Percentiles rank a stretch among this genome's conserved stretches.
These are phyloP conservation scores for Rubia peregrina DNA, from an alignment of 305 asterid genomes.

Conservation along the genomic window DNA sequence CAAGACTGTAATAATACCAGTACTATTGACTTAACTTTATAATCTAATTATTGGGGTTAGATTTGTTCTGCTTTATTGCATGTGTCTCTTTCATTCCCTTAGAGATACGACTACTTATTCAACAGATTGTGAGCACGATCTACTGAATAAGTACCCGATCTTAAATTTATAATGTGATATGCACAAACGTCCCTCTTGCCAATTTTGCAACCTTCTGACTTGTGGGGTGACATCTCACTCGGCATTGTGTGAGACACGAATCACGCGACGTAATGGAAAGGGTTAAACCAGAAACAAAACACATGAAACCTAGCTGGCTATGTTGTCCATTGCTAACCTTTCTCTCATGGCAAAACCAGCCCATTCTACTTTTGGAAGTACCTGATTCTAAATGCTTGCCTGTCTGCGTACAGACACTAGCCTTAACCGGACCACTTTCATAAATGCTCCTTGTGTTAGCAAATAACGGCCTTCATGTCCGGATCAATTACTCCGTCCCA, in stretches of 20 bases:
- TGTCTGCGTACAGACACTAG: not conserved
- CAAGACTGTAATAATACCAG: not conserved
- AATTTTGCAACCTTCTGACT: not conserved
- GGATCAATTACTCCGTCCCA: not conserved
- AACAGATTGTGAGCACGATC: not conserved
- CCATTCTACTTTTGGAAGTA: not conserved
- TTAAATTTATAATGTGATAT: not conserved
- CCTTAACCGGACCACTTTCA: slow-evolving; percentile 2
- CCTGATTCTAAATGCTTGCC: slow-evolving; percentile 1
- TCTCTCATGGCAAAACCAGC: not conserved
- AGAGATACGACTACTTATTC: no score
- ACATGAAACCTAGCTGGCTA: not conserved
- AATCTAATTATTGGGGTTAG: not conserved
- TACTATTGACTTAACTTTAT: not conserved
- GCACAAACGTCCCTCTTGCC: not conserved
- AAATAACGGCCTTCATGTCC: not conserved
- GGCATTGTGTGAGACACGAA: not conserved
- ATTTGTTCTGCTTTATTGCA: not conserved
- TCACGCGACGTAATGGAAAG: not conserved
- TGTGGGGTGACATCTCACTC: not conserved
- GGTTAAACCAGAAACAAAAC: not conserved
- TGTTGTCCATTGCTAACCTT: slow-evolving; percentile 7
- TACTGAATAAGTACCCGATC: not conserved
- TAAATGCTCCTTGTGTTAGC: not conserved
- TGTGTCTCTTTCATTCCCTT: not conserved